These are phyloP conservation scores for Rhizopus arrhizus DNA, from an alignment of 371 early-diverging fungal genomes.

Conservation along the genomic window DNA sequence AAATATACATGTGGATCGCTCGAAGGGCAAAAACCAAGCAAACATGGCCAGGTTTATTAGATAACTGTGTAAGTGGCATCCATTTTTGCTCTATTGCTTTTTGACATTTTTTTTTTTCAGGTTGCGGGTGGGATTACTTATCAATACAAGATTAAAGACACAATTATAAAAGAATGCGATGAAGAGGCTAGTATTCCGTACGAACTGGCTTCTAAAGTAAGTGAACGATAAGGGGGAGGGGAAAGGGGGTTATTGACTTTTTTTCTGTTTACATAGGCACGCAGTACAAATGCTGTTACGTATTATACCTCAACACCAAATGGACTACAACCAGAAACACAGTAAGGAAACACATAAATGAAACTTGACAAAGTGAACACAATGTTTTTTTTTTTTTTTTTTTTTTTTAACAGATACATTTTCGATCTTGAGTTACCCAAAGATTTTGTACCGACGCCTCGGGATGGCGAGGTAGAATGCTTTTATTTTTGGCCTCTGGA, in stretches of 20 bases:
- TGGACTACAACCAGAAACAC: conserved; percentile 71
- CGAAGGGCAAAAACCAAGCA: conserved; percentile 75
- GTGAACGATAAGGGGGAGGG: not conserved
- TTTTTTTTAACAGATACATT: conserved; percentile 53
- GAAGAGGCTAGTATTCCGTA: conserved; percentile 86
- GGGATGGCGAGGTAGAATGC: conserved; percentile 89
- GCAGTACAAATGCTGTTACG: conserved; percentile 66
- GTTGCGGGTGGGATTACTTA: conserved; percentile 86
- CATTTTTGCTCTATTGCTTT: not conserved
- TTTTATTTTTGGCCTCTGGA: conserved; percentile 78
- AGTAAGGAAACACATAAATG: conserved; percentile 42
- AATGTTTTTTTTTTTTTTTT: conserved; percentile 6
- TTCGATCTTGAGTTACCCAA: conserved; percentile 80
- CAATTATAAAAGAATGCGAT: conserved; percentile 85
- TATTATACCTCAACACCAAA: conserved; percentile 64
- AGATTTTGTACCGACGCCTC: conserved; percentile 69
- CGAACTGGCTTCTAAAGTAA: conserved; percentile 52
- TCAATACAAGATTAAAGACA: conserved; percentile 60
- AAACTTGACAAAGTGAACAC: not conserved
- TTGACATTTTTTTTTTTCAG: conserved; percentile 22
- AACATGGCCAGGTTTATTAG: conserved; percentile 86
- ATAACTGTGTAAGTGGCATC: conserved; percentile 59
- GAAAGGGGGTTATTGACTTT: not conserved
- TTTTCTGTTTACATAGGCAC: conserved; percentile 34
- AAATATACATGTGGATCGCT: conserved; percentile 85